A percentile compares a stretch with the other conserved stretches of the same genome.
These are phyloP conservation scores for Schwanniomyces pseudopolymorphus DNA, from an alignment of 805 yeast genomes.

Conservation along the genomic window DNA sequence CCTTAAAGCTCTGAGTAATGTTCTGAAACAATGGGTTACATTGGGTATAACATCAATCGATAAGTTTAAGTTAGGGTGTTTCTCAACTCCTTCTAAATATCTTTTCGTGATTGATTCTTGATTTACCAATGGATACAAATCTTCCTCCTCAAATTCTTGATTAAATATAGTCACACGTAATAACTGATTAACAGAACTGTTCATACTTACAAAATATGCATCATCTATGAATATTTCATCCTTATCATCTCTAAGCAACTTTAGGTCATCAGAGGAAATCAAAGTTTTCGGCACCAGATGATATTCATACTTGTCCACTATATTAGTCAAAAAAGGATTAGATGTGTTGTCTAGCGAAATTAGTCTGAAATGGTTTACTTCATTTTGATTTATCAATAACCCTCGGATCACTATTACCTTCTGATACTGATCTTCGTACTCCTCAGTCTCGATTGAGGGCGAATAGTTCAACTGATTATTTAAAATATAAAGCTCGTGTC, in stretches of 20 bases:
- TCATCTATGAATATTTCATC: conserved; percentile 26
- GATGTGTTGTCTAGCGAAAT: conserved; percentile 22
- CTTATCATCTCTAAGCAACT: conserved; percentile 13
- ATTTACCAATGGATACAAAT: conserved; percentile 46
- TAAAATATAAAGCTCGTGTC: conserved; percentile 28
- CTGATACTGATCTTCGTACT: conserved; percentile 14
- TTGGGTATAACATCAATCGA: conserved; percentile 45
- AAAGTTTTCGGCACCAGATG: conserved; percentile 19
- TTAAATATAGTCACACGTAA: conserved; percentile 53
- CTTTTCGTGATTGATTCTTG: conserved; percentile 52
- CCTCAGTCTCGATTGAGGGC: conserved; percentile 27
- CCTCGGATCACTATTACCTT: conserved; percentile 30
- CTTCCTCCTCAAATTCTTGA: conserved; percentile 50
- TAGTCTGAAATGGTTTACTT: conserved; percentile 30
- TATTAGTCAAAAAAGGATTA: conserved; percentile 14
- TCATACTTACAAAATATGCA: conserved; percentile 29
- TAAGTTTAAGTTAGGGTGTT: conserved; percentile 23
- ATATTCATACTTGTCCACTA: conserved; percentile 35
- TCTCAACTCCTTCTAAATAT: conserved; percentile 37
- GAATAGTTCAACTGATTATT: conserved; percentile 33
- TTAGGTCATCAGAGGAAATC: conserved; percentile 30
- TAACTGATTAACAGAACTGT: conserved; percentile 23
- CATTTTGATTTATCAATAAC: conserved; percentile 20
- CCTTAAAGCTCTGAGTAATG: conserved; percentile 60
- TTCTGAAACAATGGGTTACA: conserved; percentile 56